Base-by-base conservation (phyloP, 306 rosid species). In the Comarum palustre region DNA sequence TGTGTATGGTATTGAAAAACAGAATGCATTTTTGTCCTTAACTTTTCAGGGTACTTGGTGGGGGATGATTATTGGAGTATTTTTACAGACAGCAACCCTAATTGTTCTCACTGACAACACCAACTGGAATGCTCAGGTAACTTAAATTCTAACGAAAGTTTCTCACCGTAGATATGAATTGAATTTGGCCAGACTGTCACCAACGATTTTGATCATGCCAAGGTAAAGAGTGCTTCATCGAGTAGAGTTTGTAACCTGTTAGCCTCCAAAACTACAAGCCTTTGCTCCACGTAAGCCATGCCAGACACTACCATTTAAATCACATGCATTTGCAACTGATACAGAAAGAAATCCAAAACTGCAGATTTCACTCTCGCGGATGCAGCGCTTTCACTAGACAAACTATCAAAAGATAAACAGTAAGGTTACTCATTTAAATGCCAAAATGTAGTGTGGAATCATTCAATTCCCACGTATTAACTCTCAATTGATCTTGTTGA, bases 21-120 rank as follows among this genome's bases (percentile, higher is more conserved):
- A n/a, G 4, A 54, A 70, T 61, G 61, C 36, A 27, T 19, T 72
- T 32, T 42, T 42, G 4, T 7, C 34, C 16, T 43, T 8, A 32
- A 2, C 15, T 3, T 69, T 68, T 43, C 73, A 87, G 92, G 96
- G 90, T 6, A 90, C 87, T 15, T 87, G 90, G 90, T 89, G 95
- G 95, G 92, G 91, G 2, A 84, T 87, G 93, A 79, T 90, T 71
- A 71, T 86, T 77, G 96, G 91, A 74, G 93, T 90, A 77, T 65
- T 86, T 71, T n/a, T 86, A 73, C 96, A 90, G 74, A 90, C 96
- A 78, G 0, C 43, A 4, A 66, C 86, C 68, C 89, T 86, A 29
- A 78, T 87, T 54, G 51, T 90, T 68, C 72, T 90, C 13, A 87
- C 93, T 6, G 88, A 81, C 5, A 84, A 88, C 75, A 86, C 96